phyloP scores from a whole-genome alignment of 2,329 filamentous ascomycete genomes.

The Fusarium sp. region DNA sequence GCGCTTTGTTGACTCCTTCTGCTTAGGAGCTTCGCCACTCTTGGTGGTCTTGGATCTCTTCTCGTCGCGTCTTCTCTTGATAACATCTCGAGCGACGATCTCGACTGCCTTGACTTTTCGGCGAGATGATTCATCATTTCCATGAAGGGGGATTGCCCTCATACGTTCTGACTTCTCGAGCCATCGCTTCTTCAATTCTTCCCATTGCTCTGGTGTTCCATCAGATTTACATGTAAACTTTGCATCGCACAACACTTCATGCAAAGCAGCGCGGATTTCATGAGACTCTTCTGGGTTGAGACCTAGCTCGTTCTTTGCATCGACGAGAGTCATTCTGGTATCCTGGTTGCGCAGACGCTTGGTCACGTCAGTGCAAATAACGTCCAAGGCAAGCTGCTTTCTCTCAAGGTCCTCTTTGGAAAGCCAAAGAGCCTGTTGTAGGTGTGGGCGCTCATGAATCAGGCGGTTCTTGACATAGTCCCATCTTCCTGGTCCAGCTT shows the following conservation, averaged over 20 bases:
- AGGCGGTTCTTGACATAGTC: slow-evolving; percentile 74
- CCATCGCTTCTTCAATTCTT: slow-evolving; percentile 75
- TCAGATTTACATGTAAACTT: slow-evolving; percentile 79
- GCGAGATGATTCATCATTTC: slow-evolving; percentile 61
- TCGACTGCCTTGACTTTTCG: slow-evolving; percentile 74
- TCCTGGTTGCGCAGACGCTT: slow-evolving; percentile 77
- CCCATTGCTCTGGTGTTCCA: slow-evolving; percentile 76
- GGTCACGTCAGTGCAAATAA: slow-evolving; percentile 83
- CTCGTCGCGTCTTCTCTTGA: slow-evolving; percentile 79
- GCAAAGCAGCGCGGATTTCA: slow-evolving; percentile 72
- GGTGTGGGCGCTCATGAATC: slow-evolving; percentile 69
- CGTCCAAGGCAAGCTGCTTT: slow-evolving; percentile 77
- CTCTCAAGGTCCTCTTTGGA: slow-evolving; percentile 67
- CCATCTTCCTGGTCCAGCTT: slow-evolving; percentile 79
- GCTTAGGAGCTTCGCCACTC: slow-evolving; percentile 59
- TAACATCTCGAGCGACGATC: slow-evolving; percentile 77
- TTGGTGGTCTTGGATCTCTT: slow-evolving; percentile 44
- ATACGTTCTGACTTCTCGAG: slow-evolving; percentile 66
- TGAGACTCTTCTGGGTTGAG: slow-evolving; percentile 60
- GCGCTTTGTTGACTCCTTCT: neutral
- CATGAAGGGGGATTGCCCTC: slow-evolving; percentile 60
- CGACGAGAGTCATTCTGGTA: slow-evolving; percentile 74
- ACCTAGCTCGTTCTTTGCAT: slow-evolving; percentile 72
- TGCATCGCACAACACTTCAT: slow-evolving; percentile 70
- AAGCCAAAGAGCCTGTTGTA: slow-evolving; percentile 69